Evolutionary conservation across 2,329 filamentous ascomycete species (phyloP), one percentile per base, ranked within the genome.

Genomic region (Colletotrichum sp.): DNA sequence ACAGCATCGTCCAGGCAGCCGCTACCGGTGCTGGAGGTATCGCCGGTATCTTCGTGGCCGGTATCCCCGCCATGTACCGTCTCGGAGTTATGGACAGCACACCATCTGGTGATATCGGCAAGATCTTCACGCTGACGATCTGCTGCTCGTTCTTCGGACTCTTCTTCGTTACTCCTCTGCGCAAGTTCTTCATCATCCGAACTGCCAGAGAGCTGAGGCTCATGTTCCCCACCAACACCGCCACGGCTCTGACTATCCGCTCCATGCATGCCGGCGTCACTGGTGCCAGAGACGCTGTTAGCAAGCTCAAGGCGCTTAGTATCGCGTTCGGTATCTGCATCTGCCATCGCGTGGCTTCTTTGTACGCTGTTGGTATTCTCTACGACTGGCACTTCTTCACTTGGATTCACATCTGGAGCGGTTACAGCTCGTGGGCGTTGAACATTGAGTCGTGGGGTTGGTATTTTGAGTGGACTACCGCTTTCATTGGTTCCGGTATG

Each of bases 181-280:
- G 92, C 74, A 93, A 92, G 80, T 93, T 94, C 85, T 94, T 93
- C 85, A 90, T 94, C 82, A 90, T 93, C 81, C 91, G 92, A 75
- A 90, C 93, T 15, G 90, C 90, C 5, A 87, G 91, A 12, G 90
- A 93, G 82, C 84, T 92, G 36, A 88, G 88, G 72, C 86, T 93
- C 60, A 87, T 92, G 72, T 93, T 92, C 83, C 91, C 91, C 3
- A 89, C 90, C 0, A 82, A 90, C 0, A 91, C 90, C 30, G 91
- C 91, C 3, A 92, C 91, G 1, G 91, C 90, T 30, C 87, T 92
- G 83, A 91, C 90, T 2, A 93, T 93, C 73, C 88, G 90, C 9
- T 89, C 87, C n/a, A 92, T 93, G 90, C 91, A 93, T 80, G 86
- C 89, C 71, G 87, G 90, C 7, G 85, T 88, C 1, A 85, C 84